These are phyloP conservation scores for Vachellia pachyceras DNA, from an alignment of 306 rosid genomes.

Conservation along the genomic window DNA sequence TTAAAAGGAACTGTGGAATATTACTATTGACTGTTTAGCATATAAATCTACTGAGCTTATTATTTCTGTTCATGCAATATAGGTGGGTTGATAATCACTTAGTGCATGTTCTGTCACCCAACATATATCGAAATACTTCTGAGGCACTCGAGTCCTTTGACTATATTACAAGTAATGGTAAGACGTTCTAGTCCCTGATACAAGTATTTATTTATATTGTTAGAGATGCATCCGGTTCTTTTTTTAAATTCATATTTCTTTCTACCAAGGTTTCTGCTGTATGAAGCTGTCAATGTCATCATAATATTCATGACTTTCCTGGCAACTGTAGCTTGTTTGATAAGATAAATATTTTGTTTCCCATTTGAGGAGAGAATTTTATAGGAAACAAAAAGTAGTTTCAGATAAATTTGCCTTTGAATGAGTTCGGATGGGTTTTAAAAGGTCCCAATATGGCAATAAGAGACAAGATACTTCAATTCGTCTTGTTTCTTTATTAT, in stretches of 20 bases:
- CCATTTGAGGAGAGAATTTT: not conserved
- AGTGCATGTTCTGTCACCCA: slow-evolving; percentile 76
- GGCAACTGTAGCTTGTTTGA: slow-evolving; percentile 1
- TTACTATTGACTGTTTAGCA: slow-evolving; percentile 19
- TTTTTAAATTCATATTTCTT: not conserved
- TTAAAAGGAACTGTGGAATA: not conserved
- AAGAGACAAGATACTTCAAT: too few relatives aligned
- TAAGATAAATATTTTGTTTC: not conserved
- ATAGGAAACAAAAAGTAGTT: slow-evolving; percentile 10
- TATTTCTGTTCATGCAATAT: slow-evolving; percentile 29
- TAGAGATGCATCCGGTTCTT: not conserved
- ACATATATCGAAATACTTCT: slow-evolving; percentile 69
- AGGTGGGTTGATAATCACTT: slow-evolving; percentile 85
- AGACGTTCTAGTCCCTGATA: slow-evolving; percentile 1
- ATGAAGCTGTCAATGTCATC: not conserved
- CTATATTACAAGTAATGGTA: slow-evolving; percentile 76
- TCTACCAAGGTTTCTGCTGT: not conserved
- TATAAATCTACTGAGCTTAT: slow-evolving; percentile 31
- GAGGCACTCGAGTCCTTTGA: slow-evolving; percentile 82
- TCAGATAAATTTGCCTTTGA: slow-evolving; percentile 2
- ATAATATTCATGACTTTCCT: not conserved
- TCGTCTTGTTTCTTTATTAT: too few relatives aligned
- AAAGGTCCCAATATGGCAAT: too few relatives aligned
- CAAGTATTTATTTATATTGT: not conserved
- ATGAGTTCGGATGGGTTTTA: not conserved